Evolutionary conservation across 129 eudicot species (phyloP).

Genomic region (Artemisia argyi): DNA sequence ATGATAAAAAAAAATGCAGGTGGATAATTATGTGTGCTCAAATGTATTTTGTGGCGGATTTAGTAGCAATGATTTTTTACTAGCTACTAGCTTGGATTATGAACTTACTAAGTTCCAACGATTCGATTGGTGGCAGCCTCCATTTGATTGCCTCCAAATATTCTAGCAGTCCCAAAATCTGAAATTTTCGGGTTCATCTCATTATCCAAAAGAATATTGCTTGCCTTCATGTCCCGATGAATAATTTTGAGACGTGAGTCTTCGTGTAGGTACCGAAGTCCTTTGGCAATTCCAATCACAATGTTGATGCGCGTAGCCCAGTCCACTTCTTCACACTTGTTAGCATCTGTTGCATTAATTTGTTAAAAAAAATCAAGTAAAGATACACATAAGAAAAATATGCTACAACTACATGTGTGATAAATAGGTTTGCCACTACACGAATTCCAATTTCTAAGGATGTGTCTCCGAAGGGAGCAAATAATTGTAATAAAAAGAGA

Average conservation of each 20-base stretch:
- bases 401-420: not conserved
- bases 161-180: constrained; percentile 59
- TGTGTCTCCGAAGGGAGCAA: not conserved
- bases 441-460: not conserved
- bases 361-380: not conserved
- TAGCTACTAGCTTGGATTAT: not conserved
- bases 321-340: constrained; percentile 31
- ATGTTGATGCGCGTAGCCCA: constrained; percentile 48
- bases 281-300: constrained; percentile 51
- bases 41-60: too few species aligned
- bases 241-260: constrained; percentile 50
- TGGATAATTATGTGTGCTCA: not conserved
- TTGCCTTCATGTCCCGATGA: constrained; percentile 48
- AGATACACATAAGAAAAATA: not conserved
- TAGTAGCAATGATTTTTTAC: not conserved
- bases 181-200: constrained; percentile 56
- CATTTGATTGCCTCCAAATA: constrained; percentile 35
- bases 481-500: not conserved
- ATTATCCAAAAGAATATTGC: constrained; percentile 44
- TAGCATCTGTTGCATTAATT: constrained; percentile 35
- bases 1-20: too few species aligned
- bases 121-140: constrained; percentile 41
- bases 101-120: constrained; percentile 54
- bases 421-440: not conserved
- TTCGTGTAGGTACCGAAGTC: constrained; percentile 57